Base-by-base conservation (phyloP, 306 rosid genomes). In the Oemleria cerasiformis region DNA sequence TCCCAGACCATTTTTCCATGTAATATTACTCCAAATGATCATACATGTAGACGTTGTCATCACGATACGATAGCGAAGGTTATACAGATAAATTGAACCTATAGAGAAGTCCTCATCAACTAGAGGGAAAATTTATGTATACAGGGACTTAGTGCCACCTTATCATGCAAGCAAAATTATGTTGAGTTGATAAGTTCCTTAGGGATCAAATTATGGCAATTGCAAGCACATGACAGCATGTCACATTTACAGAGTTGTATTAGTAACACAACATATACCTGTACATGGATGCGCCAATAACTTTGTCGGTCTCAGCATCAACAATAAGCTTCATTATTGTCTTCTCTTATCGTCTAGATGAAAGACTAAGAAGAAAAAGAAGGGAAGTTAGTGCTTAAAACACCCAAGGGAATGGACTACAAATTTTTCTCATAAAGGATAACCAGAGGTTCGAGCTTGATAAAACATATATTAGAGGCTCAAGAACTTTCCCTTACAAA, bases 221-320 rank as follows among this genome's bases (percentile, higher is more conserved):
- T n/a, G n/a, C n/a, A n/a, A n/a, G 20, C 23, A 38, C 39, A n/a
- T n/a, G n/a, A 20, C 13, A 47, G 40, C 65, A 70, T 23, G 14
- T 60, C 15, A 36, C 10, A 68, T 50, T 47, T 45, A 36, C 4
- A n/a, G 40, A n/a, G 39, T 12, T 57, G 62, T 25, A 57, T 39
- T 21, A 57, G 38, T 43, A 41, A 9, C 38, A 20, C 19, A 60
- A 50, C 16, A 43, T 30, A 58, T 84, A 91, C 98, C 98, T 94
- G 98, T 88, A 86, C 97, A 94, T 94, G 65, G 92, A 91, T 49
- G 95, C 97, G 36, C 97, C 99, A 61, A 94, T 76, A 74, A 94
- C 96, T 78, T 77, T 87, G 71, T 94, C 95, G 4, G 92, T 91
- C 87, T 82, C 80, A 17, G 90, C 96, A 73, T 94, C 97, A 77